Conservation (phyloP, 1,284 basidiomycete species). For the Sparassis latifolia region DNA sequence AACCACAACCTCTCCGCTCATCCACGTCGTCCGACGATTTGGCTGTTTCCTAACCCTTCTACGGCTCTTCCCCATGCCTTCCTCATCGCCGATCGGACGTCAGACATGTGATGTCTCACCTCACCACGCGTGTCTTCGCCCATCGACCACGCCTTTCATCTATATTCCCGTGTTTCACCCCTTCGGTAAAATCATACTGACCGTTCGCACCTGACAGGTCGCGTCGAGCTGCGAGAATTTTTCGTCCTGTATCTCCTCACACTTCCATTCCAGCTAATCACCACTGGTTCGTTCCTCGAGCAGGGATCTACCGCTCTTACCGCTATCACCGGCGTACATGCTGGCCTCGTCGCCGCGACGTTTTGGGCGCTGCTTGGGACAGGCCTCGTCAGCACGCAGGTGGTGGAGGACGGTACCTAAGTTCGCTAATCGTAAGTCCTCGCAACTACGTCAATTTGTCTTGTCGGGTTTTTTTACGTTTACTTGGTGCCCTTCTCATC, state of each 20-base stretch:
- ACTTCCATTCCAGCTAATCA: constrained; percentile 71
- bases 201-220: constrained; percentile 38
- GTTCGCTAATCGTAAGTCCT: constrained; percentile 56
- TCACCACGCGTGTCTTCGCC: not conserved
- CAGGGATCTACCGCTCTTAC: constrained; percentile 69
- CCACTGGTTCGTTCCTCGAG: constrained; percentile 67
- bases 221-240: constrained; percentile 62
- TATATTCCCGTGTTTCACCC: too few species aligned
- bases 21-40: too few species aligned
- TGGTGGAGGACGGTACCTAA: constrained; percentile 81
- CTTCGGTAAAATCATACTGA: not conserved
- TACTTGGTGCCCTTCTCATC: too few species aligned
- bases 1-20: too few species aligned
- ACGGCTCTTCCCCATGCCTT: too few species aligned
- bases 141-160: too few species aligned
- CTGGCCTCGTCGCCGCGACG: constrained; percentile 59
- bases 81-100: not conserved
- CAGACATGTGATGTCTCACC: not conserved
- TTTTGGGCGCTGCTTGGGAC: constrained; percentile 80
- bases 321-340: constrained; percentile 70
- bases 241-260: constrained; percentile 64
- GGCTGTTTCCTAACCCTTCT: too few species aligned
- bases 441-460: too few species aligned
- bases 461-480: too few species aligned
- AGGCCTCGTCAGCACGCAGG: constrained; percentile 73